Percentiles rank a stretch among this genome's conserved stretches.
Conservation (phyloP, 2,329 filamentous ascomycete species). For the Daldinia eschscholtzii region DNA sequence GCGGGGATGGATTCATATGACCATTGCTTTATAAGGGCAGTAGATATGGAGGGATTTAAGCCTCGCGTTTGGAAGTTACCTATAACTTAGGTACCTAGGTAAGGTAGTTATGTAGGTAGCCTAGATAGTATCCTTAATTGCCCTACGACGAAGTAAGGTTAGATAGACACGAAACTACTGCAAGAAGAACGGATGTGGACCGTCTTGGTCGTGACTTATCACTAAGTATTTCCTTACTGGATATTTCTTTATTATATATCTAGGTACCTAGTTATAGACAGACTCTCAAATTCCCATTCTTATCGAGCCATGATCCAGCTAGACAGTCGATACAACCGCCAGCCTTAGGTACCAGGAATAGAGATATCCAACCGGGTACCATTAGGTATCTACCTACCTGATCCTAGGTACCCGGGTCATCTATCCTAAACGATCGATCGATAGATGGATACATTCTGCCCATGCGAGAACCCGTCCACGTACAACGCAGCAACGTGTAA, state of each 20-base stretch:
- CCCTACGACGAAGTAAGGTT: background rate
- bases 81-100: background rate
- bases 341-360: background rate
- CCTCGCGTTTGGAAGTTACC: background rate
- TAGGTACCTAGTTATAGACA: no score
- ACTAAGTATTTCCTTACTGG: no score
- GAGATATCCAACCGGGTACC: background rate
- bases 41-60: background rate
- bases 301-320: background rate
- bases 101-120: background rate
- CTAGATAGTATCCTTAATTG: slow-evolving; percentile 9
- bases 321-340: background rate
- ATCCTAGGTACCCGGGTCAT: background rate
- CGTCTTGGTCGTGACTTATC: background rate
- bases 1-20: slow-evolving; percentile 1
- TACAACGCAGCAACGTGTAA: background rate
- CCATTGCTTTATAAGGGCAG: background rate
- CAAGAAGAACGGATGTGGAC: background rate
- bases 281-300: slow-evolving; percentile 4
- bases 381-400: background rate
- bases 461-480: background rate
- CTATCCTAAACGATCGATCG: background rate
- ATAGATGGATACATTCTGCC: background rate
- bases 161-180: background rate
- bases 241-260: background rate